Evolutionary conservation across 495 filamentous ascomycete species (phyloP).

Genomic region (Clohesyomyces aquaticus): DNA sequence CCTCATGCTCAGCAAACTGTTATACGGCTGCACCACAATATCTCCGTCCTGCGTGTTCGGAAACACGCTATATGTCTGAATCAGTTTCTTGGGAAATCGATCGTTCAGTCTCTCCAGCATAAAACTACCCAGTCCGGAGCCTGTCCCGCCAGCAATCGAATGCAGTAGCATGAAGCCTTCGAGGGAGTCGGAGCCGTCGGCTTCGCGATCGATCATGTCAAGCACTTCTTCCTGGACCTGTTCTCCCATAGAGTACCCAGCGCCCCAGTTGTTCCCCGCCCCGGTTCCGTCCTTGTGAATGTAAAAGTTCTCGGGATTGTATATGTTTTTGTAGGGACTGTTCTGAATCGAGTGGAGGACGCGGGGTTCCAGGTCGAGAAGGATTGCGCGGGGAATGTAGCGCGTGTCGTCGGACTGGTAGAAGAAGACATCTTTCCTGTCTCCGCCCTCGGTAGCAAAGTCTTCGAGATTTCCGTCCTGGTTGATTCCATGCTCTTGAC

Average conservation of each 20-base stretch:
- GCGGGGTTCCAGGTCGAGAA: slow-evolving; percentile 91
- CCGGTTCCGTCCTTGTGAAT: slow-evolving; percentile 88
- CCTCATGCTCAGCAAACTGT: slow-evolving; percentile 89
- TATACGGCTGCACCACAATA: slow-evolving; percentile 98
- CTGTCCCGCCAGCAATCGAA: slow-evolving; percentile 96
- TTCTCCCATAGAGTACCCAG: slow-evolving; percentile 92
- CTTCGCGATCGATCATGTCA: slow-evolving; percentile 99
- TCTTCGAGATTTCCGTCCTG: slow-evolving; percentile 96
- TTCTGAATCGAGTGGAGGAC: slow-evolving; percentile 91
- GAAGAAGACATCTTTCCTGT: slow-evolving; percentile 99
- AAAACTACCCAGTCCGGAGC: slow-evolving; percentile 91
- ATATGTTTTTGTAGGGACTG: slow-evolving; percentile 94
- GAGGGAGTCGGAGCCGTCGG: slow-evolving; percentile 94
- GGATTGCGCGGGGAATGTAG: slow-evolving; percentile 95
- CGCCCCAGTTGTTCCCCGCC: slow-evolving; percentile 97
- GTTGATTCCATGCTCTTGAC: slow-evolving; percentile 96
- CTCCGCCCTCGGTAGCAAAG: slow-evolving; percentile 92
- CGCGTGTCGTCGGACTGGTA: slow-evolving; percentile 98
- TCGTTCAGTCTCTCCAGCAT: slow-evolving; percentile 97
- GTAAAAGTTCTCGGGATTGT: slow-evolving; percentile 99
- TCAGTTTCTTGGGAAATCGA: slow-evolving; percentile 96
- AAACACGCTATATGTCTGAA: slow-evolving; percentile 98
- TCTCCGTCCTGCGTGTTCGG: slow-evolving; percentile 86
- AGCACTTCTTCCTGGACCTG: slow-evolving; percentile 93
- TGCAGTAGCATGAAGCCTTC: slow-evolving; percentile 99